Evolutionary conservation across 495 filamentous ascomycete species (phyloP).

Genomic region (Massariosphaeria phaeospora): DNA sequence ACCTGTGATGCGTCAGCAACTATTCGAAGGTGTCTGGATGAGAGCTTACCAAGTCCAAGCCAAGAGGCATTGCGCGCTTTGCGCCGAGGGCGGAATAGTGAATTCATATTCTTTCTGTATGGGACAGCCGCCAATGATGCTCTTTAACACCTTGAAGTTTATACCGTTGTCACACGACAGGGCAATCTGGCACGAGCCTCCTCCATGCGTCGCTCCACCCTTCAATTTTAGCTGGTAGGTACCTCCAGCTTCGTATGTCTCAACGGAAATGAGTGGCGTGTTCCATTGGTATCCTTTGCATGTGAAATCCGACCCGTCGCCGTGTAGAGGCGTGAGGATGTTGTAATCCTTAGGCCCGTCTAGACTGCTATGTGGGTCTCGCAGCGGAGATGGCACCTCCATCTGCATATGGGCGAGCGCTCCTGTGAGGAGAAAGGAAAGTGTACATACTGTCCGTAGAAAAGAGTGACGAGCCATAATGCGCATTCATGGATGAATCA

Average conservation of each 20-base stretch:
- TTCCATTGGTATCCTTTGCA: conserved; percentile 64
- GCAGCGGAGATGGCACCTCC: conserved; percentile 51
- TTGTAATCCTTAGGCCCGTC: conserved; percentile 53
- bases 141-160: conserved; percentile 61
- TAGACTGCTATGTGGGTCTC: conserved; percentile 39
- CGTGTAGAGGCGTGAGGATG: conserved; percentile 52
- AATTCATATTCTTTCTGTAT: conserved; percentile 52
- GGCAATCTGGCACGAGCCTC: conserved; percentile 61
- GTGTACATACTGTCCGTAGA: conserved; percentile 14
- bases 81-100: conserved; percentile 57
- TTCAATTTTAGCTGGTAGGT: conserved; percentile 54
- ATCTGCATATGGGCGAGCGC: conserved; percentile 54
- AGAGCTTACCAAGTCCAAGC: conserved; percentile 53
- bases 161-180: conserved; percentile 59
- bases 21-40: background rate
- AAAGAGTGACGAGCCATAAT: conserved; percentile 16
- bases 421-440: background rate
- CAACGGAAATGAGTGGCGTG: conserved; percentile 46
- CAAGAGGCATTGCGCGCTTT: conserved; percentile 56
- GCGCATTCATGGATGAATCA: no score
- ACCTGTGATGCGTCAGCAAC: conserved; percentile 38
- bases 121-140: conserved; percentile 60
- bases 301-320: conserved; percentile 51
- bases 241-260: conserved; percentile 52
- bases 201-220: conserved; percentile 56